These are phyloP conservation scores for Collybia sordida DNA, from an alignment of 768 basidiomycete species.

Conservation along the genomic window DNA sequence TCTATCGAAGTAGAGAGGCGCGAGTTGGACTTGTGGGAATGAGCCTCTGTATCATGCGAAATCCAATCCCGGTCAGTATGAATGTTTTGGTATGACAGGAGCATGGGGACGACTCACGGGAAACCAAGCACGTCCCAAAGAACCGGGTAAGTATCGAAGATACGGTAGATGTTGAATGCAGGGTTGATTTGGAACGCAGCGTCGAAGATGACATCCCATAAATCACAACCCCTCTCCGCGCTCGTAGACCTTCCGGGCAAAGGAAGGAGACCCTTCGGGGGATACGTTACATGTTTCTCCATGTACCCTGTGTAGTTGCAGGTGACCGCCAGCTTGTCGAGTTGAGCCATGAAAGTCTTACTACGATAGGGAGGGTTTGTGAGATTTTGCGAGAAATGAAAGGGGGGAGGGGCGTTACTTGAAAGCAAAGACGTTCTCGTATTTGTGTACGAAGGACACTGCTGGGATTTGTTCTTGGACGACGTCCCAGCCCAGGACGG, in stretches of 20 bases:
- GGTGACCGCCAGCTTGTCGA: constrained; percentile 48
- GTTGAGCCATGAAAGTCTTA: constrained; percentile 57
- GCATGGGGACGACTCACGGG: constrained; percentile 44
- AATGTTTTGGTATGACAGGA: background rate
- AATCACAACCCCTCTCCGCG: constrained; percentile 53
- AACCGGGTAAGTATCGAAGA: constrained; percentile 74
- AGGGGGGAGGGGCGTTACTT: constrained; percentile 43
- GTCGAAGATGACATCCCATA: constrained; percentile 67
- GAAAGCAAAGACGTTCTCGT: constrained; percentile 66
- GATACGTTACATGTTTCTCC: constrained; percentile 62
- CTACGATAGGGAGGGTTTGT: constrained; percentile 29
- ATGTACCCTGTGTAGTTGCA: constrained; percentile 69
- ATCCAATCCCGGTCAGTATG: background rate
- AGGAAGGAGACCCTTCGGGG: constrained; percentile 65
- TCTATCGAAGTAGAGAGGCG: constrained; percentile 71
- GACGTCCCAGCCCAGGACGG: constrained; percentile 40
- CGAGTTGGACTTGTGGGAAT: constrained; percentile 48
- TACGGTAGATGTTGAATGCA: constrained; percentile 75
- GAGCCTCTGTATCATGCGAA: constrained; percentile 42
- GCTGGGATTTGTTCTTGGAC: constrained; percentile 72
- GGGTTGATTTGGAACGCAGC: constrained; percentile 66
- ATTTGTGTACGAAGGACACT: constrained; percentile 73
- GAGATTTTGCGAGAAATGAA: background rate
- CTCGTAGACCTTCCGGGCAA: constrained; percentile 58
- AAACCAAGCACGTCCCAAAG: constrained; percentile 84